These are phyloP conservation scores for Pythium sukuiense DNA, from an alignment of 352 stramenopile genomes.

Conservation along the genomic window DNA sequence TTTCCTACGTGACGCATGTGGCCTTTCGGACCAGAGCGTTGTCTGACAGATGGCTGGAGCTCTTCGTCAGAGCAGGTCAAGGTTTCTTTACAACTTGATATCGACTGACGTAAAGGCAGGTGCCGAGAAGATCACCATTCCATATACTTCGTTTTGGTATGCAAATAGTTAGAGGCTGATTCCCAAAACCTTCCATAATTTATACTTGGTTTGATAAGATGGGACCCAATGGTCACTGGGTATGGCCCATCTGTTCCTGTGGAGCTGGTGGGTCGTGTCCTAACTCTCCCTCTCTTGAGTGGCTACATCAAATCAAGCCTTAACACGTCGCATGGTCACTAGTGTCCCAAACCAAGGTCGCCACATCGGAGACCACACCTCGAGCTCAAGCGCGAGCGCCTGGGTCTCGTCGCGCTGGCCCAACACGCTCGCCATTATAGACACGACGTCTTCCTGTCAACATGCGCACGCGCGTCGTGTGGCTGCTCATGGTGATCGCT, in stretches of 20 bases:
- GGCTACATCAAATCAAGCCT: not conserved
- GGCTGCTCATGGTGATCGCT: not conserved
- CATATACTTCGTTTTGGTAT: too few relatives aligned
- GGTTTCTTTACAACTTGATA: not conserved
- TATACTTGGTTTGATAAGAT: not conserved
- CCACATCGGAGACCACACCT: not conserved
- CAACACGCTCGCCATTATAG: not conserved
- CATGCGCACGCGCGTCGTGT: not conserved
- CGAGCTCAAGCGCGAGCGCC: not conserved
- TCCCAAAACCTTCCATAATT: too few relatives aligned
- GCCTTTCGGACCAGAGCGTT: not conserved
- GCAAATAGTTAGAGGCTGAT: too few relatives aligned
- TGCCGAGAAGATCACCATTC: too few relatives aligned
- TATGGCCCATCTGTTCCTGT: not conserved
- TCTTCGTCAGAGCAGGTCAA: too few relatives aligned
- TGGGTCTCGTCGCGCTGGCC: not conserved
- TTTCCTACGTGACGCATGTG: not conserved
- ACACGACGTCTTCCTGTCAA: too few relatives aligned
- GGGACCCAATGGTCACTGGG: not conserved
- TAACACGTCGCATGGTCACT: not conserved
- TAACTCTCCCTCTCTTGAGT: not conserved
- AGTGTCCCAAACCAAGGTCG: not conserved
- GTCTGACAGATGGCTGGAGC: not conserved
- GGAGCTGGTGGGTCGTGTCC: not conserved
- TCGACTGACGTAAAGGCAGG: not conserved